Base-by-base conservation (phyloP, 257 asterid genomes). In the Nicotiana tabacum region DNA sequence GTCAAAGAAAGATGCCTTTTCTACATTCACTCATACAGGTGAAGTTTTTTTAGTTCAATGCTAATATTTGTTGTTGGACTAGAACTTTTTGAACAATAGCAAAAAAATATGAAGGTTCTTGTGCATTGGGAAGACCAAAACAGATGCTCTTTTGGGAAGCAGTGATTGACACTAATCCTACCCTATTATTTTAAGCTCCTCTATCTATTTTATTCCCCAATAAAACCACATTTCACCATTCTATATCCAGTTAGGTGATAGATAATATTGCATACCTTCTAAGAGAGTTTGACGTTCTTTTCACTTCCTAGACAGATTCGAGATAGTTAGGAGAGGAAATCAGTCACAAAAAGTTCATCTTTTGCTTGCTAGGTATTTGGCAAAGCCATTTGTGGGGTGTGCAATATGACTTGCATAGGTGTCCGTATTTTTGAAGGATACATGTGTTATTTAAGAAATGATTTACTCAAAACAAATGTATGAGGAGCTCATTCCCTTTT, bases 401-500 rank as follows among this genome's bases (percentile, higher is more conserved):
- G 43, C 43, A 15, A 76, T 27, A 76, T 76, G 64, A 51, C 18
- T n/a, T 48, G 60, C 8, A 29, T 61, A 51, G 80, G 46, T 51
- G 43, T 51, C 64, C 46, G 4, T 30, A 53, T 1, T 32, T 81
- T 66, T 66, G 53, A 70, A 68, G 77, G 24, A 12, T 24, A 12
- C 39, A 61, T 15, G 12, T 51, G 48, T 32, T 55, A 58, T 61
- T 58, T 61, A 43, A 62, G n/a, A 81, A 58, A 33, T 72, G 61
- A 57, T 84, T 33, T 35, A 67, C 32, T 13, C 9, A 62, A 46
- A 46, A 78, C 82, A 80, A 67, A 82, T 64, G 66, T 61, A 57
- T 55, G 74, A 84, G 79, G 68, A 9, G 48, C 78, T 69, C 85
- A 51, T 85, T 66, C 72, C 13, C 29, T 84, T 83, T 85, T 85